Base-by-base conservation (phyloP, 2,329 filamentous ascomycete genomes). In the Dactylellina drechsleri region DNA sequence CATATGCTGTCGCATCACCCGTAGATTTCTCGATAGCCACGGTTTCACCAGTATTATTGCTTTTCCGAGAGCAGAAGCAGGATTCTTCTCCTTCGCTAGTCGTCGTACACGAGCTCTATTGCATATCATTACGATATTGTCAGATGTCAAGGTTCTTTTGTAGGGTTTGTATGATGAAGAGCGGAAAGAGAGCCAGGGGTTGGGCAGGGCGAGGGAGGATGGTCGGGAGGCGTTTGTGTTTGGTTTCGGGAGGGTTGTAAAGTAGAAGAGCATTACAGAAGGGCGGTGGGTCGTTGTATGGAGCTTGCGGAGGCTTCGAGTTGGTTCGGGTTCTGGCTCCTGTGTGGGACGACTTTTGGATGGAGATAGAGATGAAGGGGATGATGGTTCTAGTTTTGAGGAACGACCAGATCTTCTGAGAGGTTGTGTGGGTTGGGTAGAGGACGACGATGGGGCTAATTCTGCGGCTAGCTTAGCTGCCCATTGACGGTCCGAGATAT, bases 91-190 rank as follows among this genome's bases (percentile, higher is more conserved):
- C 49, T 31, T 60, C 23, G 7, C 31, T 60, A 15, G 28, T 2
- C 23, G 23, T 18, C 57, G 57, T 1, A 75, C 71, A 4, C 20
- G 59, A 15, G 64, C 71, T 10, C 64, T 45, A 52, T 65, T 65
- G 64, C 71, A 75, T 13, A 75, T 36, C 71, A 75, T 75, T 12
- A 75, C 71, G 7, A 75, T 52, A 20, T 68, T 75, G 20, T 75
- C 64, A 12, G 71, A 68, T 20, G 71, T 18, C 4, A 75, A 6
- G 1, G 16, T 65, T n/a, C 64, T 20, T 54, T 43, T 43, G 15
- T 45, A 41, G 6, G 47, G 31, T 41, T 15, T 18, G 50, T 28
- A 56, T 18, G 61, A 56, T n/a, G 43, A 58, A 23, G 57, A 66
- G 41, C 52, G 45, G 43, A 53, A 59, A 41, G 36, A 67, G 43